Evolutionary conservation across 2,329 filamentous ascomycete genomes (phyloP).

Genomic region (Daldinia sp.): DNA sequence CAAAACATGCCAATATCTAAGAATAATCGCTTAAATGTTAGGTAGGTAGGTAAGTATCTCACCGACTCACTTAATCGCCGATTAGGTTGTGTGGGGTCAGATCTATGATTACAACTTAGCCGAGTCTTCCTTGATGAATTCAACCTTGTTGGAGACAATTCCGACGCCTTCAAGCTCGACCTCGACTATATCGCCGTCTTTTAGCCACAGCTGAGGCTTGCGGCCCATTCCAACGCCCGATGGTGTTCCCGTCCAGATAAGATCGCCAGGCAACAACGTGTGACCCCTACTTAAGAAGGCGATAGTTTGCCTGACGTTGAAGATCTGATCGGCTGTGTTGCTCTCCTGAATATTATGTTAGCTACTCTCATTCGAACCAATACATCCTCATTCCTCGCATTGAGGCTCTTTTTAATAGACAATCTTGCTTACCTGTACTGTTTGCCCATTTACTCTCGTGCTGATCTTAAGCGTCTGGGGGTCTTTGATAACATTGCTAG

Average conservation of each 20-base stretch:
- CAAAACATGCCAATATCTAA: neutral
- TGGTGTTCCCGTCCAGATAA: slow-evolving; percentile 77
- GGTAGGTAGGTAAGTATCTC: too few relatives aligned
- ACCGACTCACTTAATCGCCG: neutral
- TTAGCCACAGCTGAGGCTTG: slow-evolving; percentile 74
- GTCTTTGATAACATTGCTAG: slow-evolving; percentile 64
- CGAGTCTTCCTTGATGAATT: slow-evolving; percentile 55
- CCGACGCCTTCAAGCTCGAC: slow-evolving; percentile 76
- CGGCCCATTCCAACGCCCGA: slow-evolving; percentile 78
- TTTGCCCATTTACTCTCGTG: slow-evolving; percentile 70
- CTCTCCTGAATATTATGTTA: slow-evolving; percentile 56
- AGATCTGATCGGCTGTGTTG: slow-evolving; percentile 72
- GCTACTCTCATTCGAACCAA: neutral
- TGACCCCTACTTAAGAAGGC: slow-evolving; percentile 71
- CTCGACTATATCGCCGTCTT: slow-evolving; percentile 77
- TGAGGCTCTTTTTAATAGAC: neutral
- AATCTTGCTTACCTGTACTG: slow-evolving; percentile 60
- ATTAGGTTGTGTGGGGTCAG: neutral
- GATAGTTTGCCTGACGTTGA: slow-evolving; percentile 69
- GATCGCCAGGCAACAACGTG: slow-evolving; percentile 71
- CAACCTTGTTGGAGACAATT: slow-evolving; percentile 65
- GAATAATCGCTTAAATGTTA: neutral
- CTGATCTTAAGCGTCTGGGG: slow-evolving; percentile 68
- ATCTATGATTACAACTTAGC: slow-evolving; percentile 51
- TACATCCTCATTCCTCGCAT: neutral